Base-by-base conservation (phyloP, 2,329 filamentous ascomycete genomes). In the Pezizomycotina sp. region DNA sequence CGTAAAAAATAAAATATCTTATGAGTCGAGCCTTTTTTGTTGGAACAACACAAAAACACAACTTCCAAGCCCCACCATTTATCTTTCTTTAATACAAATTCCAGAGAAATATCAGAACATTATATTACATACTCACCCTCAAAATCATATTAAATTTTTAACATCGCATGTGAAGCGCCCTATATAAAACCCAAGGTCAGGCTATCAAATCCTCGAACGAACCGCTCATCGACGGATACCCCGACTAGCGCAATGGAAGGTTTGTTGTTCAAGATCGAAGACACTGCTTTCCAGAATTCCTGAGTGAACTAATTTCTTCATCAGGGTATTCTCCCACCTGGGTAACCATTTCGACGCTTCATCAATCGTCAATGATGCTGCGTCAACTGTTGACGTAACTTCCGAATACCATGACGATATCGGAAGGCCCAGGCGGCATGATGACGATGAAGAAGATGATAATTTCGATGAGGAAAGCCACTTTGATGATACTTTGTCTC, bases 371-470 rank as follows among this genome's bases (percentile, higher is more conserved):
- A 77, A 63, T 65, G 69, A 64, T 61, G 70, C 58, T 62, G 73
- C 40, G 63, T 65, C 42, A 63, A 63, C 43, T 65, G 68, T 34
- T 45, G 64, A 31, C 60, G 61, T 33, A 55, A 57, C 27, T 55
- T 58, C 37, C 52, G 58, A 29, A 56, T 60, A 43, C 14, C 31
- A 34, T 12, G 36, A 31, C 18, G 24, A 36, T n/a, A 33, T 43
- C 20, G 41, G 41, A 21, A 39, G 28, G 13, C 64, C 77, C 49
- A 73, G 81, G 50, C 70, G 76, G 55, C 74, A 78, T 53, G 83
- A 83, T 53, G 79, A 92, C 54, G 83, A 83, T 53, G 79, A 92
- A 54, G 82, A 92, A 51, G 69, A 68, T 30, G 77, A 78, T 51
- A 80, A 83, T 48, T 80, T 89, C 46, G 84, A 93, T 46, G 80